phyloP scores from a whole-genome alignment of 2,329 filamentous ascomycete species.

The Fusarium subglutinans region DNA sequence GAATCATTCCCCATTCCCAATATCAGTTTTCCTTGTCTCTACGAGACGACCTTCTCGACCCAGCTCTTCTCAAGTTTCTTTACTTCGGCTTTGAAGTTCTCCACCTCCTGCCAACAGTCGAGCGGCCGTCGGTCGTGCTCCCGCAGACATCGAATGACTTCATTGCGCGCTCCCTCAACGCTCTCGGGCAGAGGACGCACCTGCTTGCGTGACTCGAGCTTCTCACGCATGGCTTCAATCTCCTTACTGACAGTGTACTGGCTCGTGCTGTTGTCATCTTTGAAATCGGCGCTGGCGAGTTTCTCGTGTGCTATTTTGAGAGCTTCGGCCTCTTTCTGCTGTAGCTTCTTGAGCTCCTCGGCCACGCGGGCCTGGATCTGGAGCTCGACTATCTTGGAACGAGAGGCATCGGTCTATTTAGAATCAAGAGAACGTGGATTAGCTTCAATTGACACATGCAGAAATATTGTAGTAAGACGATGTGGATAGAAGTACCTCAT shows the following conservation, averaged over 20 bases:
- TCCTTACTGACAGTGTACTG: slow-evolving; percentile 66
- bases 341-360: slow-evolving; percentile 83
- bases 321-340: slow-evolving; percentile 73
- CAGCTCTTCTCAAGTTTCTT: slow-evolving; percentile 85
- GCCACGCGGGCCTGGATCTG: slow-evolving; percentile 89
- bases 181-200: slow-evolving; percentile 74
- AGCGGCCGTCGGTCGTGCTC: slow-evolving; percentile 87
- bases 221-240: slow-evolving; percentile 65
- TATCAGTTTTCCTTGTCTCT: slow-evolving; percentile 19
- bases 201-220: slow-evolving; percentile 70
- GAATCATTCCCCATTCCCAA: slow-evolving; percentile 11
- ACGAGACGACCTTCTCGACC: slow-evolving; percentile 80
- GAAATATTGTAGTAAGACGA: background rate
- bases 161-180: slow-evolving; percentile 78
- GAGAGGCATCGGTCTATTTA: slow-evolving; percentile 84
- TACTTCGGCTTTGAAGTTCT: slow-evolving; percentile 90
- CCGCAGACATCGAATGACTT: slow-evolving; percentile 82
- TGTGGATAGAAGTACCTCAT: slow-evolving; percentile 72
- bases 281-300: slow-evolving; percentile 58
- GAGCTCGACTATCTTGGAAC: slow-evolving; percentile 83
- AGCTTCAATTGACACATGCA: slow-evolving; percentile 5
- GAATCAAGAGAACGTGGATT: slow-evolving; percentile 4
- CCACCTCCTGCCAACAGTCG: slow-evolving; percentile 94
- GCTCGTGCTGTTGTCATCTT: slow-evolving; percentile 46
- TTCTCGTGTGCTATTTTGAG: slow-evolving; percentile 76